Base-by-base conservation (phyloP, 164 flowering plant species). In the Umbilicus rupestris region DNA sequence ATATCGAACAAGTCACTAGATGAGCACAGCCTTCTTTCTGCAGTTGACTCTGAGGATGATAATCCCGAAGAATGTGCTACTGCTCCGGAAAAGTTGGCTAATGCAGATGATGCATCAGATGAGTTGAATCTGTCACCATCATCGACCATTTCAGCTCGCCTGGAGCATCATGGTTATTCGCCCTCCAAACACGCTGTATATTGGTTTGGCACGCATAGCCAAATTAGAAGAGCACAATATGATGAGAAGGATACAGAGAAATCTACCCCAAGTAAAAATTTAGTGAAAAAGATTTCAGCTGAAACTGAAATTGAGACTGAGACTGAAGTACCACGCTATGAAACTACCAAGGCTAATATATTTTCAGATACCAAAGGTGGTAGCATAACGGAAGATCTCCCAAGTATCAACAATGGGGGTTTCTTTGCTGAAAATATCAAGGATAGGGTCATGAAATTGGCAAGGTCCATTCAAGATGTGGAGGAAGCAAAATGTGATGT, bases 371-470 rank as follows among this genome's bases (percentile, higher is more conserved):
- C 79, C 14, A 71, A 50, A 5, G 78, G 75, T 60, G 58, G 62
- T 57, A 70, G 68, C 67, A 72, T 71, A 73, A 75, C 76, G 47
- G 76, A 77, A 42, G 65, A 72, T 65, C 74, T 35, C 17, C 68
- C 72, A 14, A 72, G 57, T 71, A 70, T 28, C 47, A 72, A 62
- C 24, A 84, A 79, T 69, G 79, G 76, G n/a, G 69, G 74, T 37
- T 81, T 77, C 44, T 79, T 84, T 69, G 67, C 77, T 7, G 81
- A 79, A 60, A 70, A 74, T 68, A 76, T 83, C 37, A 83, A 75
- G 73, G 79, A 79, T 68, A 73, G 84, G 68, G 74, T 79, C 31
- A 74, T 70, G 64, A 85, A 83, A 57, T 67, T 76, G 42, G 66
- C 78, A 14, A 76, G 64, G 69, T 70, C 79, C 37, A 77, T 73